phyloP scores from a whole-genome alignment of 169 alveolate species.

The Prorocentrum cordatum region DNA sequence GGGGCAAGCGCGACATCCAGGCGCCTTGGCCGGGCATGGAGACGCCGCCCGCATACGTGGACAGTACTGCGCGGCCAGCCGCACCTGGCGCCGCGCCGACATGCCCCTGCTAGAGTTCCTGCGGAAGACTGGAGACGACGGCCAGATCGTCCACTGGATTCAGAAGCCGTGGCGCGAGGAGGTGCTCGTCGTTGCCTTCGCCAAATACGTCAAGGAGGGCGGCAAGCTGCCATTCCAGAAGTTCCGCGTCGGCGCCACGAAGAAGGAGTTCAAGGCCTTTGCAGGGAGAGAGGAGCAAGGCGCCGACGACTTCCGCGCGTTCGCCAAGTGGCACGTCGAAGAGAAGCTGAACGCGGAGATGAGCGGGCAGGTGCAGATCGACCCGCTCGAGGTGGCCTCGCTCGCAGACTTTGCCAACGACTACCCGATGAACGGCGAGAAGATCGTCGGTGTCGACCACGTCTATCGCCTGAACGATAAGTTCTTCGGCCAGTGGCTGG shows the following conservation, averaged over 20 bases:
- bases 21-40: background rate
- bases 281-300: no score
- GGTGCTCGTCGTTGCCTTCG: no score
- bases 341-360: no score
- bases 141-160: background rate
- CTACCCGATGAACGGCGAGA: background rate
- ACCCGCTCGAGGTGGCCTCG: background rate
- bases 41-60: background rate
- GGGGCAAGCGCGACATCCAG: conserved; percentile 28
- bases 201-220: no score
- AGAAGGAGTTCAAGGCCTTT: no score
- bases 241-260: no score
- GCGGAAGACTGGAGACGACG: background rate
- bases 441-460: background rate
- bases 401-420: background rate
- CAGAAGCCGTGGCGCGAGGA: no score
- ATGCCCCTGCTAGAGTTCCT: conserved; percentile 6
- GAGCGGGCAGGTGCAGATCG: no score
- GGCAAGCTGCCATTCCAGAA: no score
- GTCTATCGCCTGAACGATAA: background rate
- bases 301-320: no score
- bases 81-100: background rate
- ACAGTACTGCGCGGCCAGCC: background rate
- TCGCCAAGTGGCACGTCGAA: no score
- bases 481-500: conserved; percentile 8